Conservation (phyloP, 805 yeast genomes). For the Nakazawaea populi region DNA sequence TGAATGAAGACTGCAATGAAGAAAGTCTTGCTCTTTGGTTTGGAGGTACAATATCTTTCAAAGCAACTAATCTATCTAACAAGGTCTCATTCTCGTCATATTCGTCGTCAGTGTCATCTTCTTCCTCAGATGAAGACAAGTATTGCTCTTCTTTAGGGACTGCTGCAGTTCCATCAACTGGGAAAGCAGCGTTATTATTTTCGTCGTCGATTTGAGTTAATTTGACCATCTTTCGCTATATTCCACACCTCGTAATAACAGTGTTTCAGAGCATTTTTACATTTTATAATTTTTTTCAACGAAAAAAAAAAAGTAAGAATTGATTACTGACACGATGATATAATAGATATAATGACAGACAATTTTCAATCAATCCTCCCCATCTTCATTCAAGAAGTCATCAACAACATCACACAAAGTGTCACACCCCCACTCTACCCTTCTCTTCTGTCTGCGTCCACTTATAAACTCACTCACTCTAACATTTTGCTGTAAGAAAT, state of each 20-base stretch:
- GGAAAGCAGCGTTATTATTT: constrained; percentile 8
- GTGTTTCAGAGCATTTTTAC: too few relatives aligned
- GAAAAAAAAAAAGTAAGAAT: not conserved
- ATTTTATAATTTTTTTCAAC: not conserved
- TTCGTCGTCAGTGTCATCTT: constrained; percentile 63
- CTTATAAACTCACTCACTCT: constrained; percentile 38
- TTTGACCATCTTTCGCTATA: constrained; percentile 51
- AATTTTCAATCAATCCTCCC: not conserved
- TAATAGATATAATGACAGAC: not conserved
- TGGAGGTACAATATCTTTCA: constrained; percentile 90
- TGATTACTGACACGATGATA: not conserved
- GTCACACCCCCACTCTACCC: constrained; percentile 66
- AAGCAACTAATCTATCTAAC: constrained; percentile 81
- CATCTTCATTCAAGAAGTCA: constrained; percentile 26
- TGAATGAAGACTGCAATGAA: constrained; percentile 25
- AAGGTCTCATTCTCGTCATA: constrained; percentile 82
- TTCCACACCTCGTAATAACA: too few relatives aligned
- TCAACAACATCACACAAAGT: constrained; percentile 48
- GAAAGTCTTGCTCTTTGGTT: constrained; percentile 52
- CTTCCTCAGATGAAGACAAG: constrained; percentile 35
- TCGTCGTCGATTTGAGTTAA: constrained; percentile 69
- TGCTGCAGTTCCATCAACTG: constrained; percentile 22
- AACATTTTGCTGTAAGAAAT: constrained; percentile 46
- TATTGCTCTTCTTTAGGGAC: constrained; percentile 30
- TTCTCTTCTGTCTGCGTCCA: constrained; percentile 47